Base-by-base conservation (phyloP, 139 green algal species). In the Ettlia oleoabundans region DNA sequence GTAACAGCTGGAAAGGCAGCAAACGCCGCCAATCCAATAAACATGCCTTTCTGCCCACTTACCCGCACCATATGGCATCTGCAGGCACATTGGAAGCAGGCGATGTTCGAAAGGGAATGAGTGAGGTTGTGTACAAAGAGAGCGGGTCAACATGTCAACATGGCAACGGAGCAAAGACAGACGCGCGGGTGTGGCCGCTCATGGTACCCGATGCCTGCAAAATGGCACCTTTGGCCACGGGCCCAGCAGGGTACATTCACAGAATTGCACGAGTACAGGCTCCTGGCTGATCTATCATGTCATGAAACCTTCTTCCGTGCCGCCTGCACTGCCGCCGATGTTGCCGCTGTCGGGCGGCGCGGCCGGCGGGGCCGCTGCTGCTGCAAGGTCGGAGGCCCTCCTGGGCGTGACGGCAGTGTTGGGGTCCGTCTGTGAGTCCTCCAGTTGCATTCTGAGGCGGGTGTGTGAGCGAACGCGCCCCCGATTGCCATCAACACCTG, bases 211-310 rank as follows among this genome's bases (percentile, higher is more conserved):
- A n/a, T n/a, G n/a, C n/a, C n/a, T n/a, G n/a, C n/a, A n/a, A n/a
- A n/a, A n/a, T n/a, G n/a, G n/a, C n/a, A n/a, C n/a, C n/a, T n/a
- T n/a, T n/a, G n/a, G n/a, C n/a, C n/a, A n/a, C n/a, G n/a, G n/a
- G n/a, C n/a, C n/a, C n/a, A n/a, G n/a, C n/a, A n/a, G n/a, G n/a
- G n/a, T n/a, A n/a, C n/a, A n/a, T n/a, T n/a, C n/a, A n/a, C n/a
- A 93, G 37, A 96, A 97, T 73, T 97, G 93, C 0, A 97, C 93
- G 28, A 97, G 87, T 2, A 96, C 65, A 0, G 91, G 90, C 19
- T 89, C 26, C 0, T 88, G 81, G 10, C 63, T 80, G 35, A 0
- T 42, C 26, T 0, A 96, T 63, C 90, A 96, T 91, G 18, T 95
- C 90, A 3, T 96, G 86, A 79, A 96, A 96, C 69, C 42, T 63